Evolutionary conservation across 768 basidiomycete species (phyloP).

Genomic region (Termitomyces sp.): DNA sequence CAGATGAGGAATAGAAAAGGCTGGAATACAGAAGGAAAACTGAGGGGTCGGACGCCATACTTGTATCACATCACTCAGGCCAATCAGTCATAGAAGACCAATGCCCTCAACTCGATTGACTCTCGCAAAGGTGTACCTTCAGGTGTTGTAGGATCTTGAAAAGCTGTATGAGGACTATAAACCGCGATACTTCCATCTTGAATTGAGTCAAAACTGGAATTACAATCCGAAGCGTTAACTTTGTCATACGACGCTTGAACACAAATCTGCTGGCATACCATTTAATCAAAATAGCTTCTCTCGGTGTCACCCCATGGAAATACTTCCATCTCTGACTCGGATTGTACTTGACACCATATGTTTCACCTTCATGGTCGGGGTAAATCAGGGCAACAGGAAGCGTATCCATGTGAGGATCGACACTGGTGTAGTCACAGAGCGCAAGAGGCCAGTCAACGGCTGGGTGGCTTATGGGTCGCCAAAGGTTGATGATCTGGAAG

Average conservation of each 20-base stretch:
- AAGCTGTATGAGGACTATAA: conserved; percentile 62
- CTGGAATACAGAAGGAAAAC: no score
- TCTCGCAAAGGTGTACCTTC: no score
- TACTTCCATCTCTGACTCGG: conserved; percentile 28
- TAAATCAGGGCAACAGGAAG: conserved; percentile 41
- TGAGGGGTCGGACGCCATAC: no score
- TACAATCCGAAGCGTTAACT: no score
- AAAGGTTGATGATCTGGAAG: no score
- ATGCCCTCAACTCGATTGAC: no score
- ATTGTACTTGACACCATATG: conserved; percentile 39
- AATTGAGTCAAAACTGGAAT: conserved; percentile 42
- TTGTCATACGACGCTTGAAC: no score
- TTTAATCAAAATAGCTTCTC: conserved; percentile 50
- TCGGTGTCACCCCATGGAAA: conserved; percentile 44
- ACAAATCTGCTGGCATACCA: no score
- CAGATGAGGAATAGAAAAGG: no score
- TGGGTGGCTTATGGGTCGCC: no score
- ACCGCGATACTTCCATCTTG: no score
- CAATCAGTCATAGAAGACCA: background rate
- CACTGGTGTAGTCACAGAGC: conserved; percentile 38
- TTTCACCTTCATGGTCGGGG: conserved; percentile 51
- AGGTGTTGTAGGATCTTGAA: conserved; percentile 52
- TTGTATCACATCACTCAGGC: no score
- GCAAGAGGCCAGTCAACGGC: conserved; percentile 50
- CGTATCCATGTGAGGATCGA: conserved; percentile 35